Evolutionary conservation across 2,329 filamentous ascomycete species (phyloP).

Genomic region (Cercospora sp.): DNA sequence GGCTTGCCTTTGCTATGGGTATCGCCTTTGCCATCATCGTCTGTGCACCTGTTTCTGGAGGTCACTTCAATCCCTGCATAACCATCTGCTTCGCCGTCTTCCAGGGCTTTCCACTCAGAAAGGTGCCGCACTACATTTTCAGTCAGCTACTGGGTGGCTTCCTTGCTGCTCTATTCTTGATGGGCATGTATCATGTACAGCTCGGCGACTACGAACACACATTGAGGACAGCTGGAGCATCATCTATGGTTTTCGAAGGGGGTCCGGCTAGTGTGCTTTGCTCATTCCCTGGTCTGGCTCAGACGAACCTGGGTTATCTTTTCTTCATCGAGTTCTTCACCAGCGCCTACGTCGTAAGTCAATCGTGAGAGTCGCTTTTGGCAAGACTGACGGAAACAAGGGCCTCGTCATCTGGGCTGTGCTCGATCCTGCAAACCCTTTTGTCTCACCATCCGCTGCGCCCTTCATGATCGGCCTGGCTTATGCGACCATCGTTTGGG

Average conservation of each 20-base stretch:
- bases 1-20: constrained; percentile 56
- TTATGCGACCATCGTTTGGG: constrained; percentile 56
- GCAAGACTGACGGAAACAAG: constrained; percentile 11
- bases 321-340: constrained; percentile 63
- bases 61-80: constrained; percentile 41
- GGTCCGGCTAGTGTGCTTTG: constrained; percentile 56
- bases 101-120: constrained; percentile 61
- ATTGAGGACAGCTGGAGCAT: constrained; percentile 42
- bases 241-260: constrained; percentile 46
- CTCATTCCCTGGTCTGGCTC: constrained; percentile 52
- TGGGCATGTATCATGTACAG: constrained; percentile 59
- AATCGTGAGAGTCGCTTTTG: constrained; percentile 25
- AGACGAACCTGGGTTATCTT: constrained; percentile 57
- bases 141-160: constrained; percentile 58
- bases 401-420: constrained; percentile 59
- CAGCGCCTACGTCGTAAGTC: constrained; percentile 52
- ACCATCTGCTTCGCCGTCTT: constrained; percentile 48
- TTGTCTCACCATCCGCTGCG: constrained; percentile 50
- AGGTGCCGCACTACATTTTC: constrained; percentile 59
- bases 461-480: constrained; percentile 59
- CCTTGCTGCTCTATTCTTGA: constrained; percentile 55
- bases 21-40: constrained; percentile 62
- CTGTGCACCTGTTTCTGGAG: constrained; percentile 54
- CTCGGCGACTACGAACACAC: constrained; percentile 46
- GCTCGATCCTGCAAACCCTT: constrained; percentile 60